These are phyloP conservation scores for Tuber umbilicatum DNA, from an alignment of 495 filamentous ascomycete species.

Conservation along the genomic window DNA sequence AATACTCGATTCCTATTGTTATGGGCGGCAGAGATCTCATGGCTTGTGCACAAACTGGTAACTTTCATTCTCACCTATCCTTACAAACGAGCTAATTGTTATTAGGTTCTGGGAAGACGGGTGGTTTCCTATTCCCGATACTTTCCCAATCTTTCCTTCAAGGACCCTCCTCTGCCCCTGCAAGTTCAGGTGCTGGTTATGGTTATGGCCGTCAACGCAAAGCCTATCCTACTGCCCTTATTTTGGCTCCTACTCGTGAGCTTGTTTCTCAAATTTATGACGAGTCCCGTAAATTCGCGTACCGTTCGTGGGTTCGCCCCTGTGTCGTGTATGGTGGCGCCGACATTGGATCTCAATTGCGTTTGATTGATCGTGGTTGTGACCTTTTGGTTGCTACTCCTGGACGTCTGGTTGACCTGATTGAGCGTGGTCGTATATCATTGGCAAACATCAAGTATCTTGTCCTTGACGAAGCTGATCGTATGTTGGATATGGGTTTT, in stretches of 20 bases:
- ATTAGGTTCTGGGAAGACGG: constrained; percentile 81
- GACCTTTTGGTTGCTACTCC: constrained; percentile 96
- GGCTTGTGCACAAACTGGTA: constrained; percentile 96
- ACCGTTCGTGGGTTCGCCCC: constrained; percentile 96
- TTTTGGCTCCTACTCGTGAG: constrained; percentile 94
- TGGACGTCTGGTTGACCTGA: constrained; percentile 92
- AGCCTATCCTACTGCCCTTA: constrained; percentile 90
- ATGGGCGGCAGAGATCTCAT: constrained; percentile 95
- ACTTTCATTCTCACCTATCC: constrained; percentile 1
- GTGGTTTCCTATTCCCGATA: constrained; percentile 98
- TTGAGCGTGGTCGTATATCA: constrained; percentile 96
- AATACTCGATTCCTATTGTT: constrained; percentile 96
- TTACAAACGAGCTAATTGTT: constrained; percentile 16
- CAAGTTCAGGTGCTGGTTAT: constrained; percentile 53
- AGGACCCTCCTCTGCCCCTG: constrained; percentile 59
- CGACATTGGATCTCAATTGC: constrained; percentile 92
- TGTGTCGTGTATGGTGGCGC: constrained; percentile 99
- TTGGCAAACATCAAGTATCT: constrained; percentile 95
- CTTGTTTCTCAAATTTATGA: constrained; percentile 98
- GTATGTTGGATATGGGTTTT: constrained; percentile 99
- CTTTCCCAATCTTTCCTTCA: constrained; percentile 89
- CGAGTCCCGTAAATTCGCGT: constrained; percentile 94
- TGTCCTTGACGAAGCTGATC: constrained; percentile 98
- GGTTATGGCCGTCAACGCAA: constrained; percentile 78
- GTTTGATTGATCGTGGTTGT: constrained; percentile 94